phyloP scores from a whole-genome alignment of 345 rosid genomes.

The Linum usitatissimum region DNA sequence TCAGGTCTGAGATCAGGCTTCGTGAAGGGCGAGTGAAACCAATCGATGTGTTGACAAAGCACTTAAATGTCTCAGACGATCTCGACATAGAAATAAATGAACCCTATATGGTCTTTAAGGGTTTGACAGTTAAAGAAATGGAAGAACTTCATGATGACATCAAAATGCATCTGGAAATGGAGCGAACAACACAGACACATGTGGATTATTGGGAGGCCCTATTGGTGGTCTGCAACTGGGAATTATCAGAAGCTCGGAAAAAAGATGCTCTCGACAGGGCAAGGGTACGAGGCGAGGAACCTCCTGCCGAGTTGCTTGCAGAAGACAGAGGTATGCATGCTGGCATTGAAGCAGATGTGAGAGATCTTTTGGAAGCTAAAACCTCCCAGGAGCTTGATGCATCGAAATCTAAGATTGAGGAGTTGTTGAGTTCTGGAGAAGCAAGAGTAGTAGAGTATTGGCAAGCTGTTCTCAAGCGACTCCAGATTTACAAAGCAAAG shows the following conservation, averaged over 20 bases:
- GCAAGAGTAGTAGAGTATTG: conserved; percentile 97
- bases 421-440: conserved; percentile 73
- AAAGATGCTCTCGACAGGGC: conserved; percentile 86
- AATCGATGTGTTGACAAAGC: conserved; percentile 73
- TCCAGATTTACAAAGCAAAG: conserved; percentile 90
- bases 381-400: conserved; percentile 60
- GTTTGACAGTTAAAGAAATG: conserved; percentile 79
- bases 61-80: conserved; percentile 72
- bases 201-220: conserved; percentile 93
- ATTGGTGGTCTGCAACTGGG: conserved; percentile 85
- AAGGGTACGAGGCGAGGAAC: conserved; percentile 88
- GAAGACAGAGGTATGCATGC: conserved; percentile 92
- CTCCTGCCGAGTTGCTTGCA: conserved; percentile 83
- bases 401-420: conserved; percentile 56
- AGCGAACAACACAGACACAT: conserved; percentile 59
- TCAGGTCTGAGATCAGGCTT: conserved; percentile 72
- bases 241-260: conserved; percentile 79
- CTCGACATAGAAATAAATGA: conserved; percentile 69
- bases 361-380: conserved; percentile 67
- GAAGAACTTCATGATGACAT: conserved; percentile 93
- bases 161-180: conserved; percentile 91
- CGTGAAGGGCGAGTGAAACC: conserved; percentile 88
- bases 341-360: conserved; percentile 76
- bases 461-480: conserved; percentile 90
- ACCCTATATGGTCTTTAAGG: conserved; percentile 92